phyloP scores from a whole-genome alignment of 208 protist species.

The Trypanosoma mega region DNA sequence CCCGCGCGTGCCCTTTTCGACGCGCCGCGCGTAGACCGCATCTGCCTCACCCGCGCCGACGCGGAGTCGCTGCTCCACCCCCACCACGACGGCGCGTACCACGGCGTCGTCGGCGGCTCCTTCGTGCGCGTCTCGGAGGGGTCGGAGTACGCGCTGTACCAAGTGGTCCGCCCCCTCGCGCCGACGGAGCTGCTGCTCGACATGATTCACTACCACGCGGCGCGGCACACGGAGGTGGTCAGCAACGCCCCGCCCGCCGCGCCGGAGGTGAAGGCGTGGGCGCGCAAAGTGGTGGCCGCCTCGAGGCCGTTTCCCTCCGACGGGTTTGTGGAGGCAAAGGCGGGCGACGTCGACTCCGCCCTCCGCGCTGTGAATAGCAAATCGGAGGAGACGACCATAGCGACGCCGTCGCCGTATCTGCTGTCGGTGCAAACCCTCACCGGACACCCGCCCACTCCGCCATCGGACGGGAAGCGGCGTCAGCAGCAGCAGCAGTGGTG shows the following conservation, averaged over 20 bases:
- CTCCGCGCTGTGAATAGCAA: not conserved
- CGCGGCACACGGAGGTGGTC: not conserved
- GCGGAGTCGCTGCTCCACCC: not conserved
- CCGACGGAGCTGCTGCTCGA: not conserved
- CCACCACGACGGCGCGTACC: not conserved
- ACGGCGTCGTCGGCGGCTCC: not conserved
- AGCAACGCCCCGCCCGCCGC: not conserved
- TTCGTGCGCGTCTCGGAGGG: not conserved
- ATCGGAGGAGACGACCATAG: not conserved
- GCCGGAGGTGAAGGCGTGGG: not conserved
- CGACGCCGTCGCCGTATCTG: too few relatives aligned
- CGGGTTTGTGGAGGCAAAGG: conserved; percentile 7
- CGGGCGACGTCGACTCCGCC: not conserved
- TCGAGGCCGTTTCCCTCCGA: not conserved
- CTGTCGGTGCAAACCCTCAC: too few relatives aligned
- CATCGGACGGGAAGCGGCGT: too few relatives aligned
- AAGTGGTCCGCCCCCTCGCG: not conserved
- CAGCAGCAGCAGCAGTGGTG: too few relatives aligned
- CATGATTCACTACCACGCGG: not conserved
- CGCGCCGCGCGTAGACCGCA: not conserved
- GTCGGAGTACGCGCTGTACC: not conserved
- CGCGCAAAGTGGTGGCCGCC: not conserved
- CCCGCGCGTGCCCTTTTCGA: too few relatives aligned
- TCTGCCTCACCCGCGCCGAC: not conserved
- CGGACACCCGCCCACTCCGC: too few relatives aligned